Evolutionary conservation across 2,329 filamentous ascomycete species (phyloP).

Genomic region (Botrytis pseudocinerea): DNA sequence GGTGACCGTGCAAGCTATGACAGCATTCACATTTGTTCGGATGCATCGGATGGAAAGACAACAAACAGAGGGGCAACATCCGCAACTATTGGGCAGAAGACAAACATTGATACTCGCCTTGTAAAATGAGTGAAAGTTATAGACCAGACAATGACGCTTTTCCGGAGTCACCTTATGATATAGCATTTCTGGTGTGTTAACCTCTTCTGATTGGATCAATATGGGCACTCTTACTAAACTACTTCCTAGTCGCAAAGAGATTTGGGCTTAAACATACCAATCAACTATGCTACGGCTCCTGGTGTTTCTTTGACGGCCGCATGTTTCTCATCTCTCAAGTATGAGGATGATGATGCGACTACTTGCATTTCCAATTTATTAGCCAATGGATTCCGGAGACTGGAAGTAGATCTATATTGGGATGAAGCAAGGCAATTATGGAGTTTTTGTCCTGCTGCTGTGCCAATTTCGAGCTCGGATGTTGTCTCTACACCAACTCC

Average conservation of each 20-base stretch:
- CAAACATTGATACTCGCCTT: background rate
- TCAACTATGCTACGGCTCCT: constrained; percentile 61
- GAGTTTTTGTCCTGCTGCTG: constrained; percentile 59
- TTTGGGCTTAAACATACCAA: constrained; percentile 57
- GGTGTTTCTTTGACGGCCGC: constrained; percentile 57
- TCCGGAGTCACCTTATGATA: constrained; percentile 40
- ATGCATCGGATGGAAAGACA: constrained; percentile 2
- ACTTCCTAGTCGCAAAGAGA: constrained; percentile 57
- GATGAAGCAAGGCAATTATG: constrained; percentile 54
- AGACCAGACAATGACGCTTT: constrained; percentile 42
- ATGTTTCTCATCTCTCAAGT: constrained; percentile 58
- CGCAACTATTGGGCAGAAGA: background rate
- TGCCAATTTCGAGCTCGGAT: background rate
- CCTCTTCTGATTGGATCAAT: background rate
- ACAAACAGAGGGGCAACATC: background rate
- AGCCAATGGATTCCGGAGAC: constrained; percentile 56
- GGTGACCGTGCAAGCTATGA: background rate
- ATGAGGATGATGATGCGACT: constrained; percentile 51
- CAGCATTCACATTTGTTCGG: background rate
- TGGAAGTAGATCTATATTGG: constrained; percentile 65
- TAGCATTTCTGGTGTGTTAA: constrained; percentile 33
- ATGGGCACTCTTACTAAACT: constrained; percentile 23
- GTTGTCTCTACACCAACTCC: background rate
- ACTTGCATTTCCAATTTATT: constrained; percentile 64
- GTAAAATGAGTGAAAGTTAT: constrained; percentile 46